Evolutionary conservation across 768 basidiomycete genomes (phyloP).

Genomic region (Austroboletus eburneus): DNA sequence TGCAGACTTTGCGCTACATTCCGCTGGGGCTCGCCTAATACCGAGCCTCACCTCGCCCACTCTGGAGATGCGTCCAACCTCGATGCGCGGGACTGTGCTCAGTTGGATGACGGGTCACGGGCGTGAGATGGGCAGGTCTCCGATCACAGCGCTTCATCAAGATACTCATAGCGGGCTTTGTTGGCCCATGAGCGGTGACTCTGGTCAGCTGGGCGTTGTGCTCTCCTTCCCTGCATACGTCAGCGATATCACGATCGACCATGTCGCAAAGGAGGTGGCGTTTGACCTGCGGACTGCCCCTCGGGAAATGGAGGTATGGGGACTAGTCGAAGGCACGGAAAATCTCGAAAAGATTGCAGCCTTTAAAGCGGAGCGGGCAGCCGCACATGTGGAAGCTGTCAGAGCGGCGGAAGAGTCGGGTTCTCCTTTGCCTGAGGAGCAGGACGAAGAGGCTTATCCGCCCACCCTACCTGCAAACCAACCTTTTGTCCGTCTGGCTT

Average conservation of each 20-base stretch:
- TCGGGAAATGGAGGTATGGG: slow-evolving; percentile 88
- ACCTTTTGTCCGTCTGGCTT: slow-evolving; percentile 61
- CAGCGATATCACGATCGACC: slow-evolving; percentile 78
- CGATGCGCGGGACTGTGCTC: slow-evolving; percentile 44
- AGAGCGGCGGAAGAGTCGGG: slow-evolving; percentile 32
- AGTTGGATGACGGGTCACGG: slow-evolving; percentile 60
- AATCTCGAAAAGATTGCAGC: slow-evolving; percentile 58
- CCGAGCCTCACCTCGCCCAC: slow-evolving; percentile 83
- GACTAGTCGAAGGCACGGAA: slow-evolving; percentile 72
- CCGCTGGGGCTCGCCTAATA: slow-evolving; percentile 75
- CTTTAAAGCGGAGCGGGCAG: slow-evolving; percentile 48
- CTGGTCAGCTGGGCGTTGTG: slow-evolving; percentile 80
- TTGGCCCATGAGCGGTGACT: slow-evolving; percentile 83
- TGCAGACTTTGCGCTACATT: slow-evolving; percentile 82
- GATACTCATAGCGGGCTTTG: slow-evolving; percentile 82
- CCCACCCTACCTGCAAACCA: slow-evolving; percentile 42
- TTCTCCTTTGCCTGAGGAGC: slow-evolving; percentile 14
- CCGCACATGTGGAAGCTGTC: slow-evolving; percentile 30
- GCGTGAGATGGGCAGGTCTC: slow-evolving; percentile 68
- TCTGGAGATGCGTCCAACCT: slow-evolving; percentile 57
- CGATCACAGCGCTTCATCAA: slow-evolving; percentile 84
- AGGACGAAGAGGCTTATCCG: slow-evolving; percentile 41
- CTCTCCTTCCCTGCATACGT: slow-evolving; percentile 60
- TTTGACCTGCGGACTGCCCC: slow-evolving; percentile 81
- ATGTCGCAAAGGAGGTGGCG: slow-evolving; percentile 78